Base-by-base conservation (phyloP, 2,329 filamentous ascomycete species). In the Verticillium zaregamsianum region DNA sequence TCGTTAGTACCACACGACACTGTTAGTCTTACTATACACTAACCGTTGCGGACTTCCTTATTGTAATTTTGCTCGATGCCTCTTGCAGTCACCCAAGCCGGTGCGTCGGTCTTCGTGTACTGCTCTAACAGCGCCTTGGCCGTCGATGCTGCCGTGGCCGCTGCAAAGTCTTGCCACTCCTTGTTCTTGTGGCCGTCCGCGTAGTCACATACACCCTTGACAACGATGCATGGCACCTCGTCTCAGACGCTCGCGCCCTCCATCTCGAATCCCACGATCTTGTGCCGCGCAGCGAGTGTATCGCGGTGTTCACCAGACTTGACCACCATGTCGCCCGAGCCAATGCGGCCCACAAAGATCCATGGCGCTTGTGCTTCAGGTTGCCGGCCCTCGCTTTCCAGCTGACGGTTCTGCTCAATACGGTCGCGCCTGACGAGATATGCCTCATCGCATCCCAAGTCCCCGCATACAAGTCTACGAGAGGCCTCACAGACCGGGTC, bases 121-220 rank as follows among this genome's bases (percentile, higher is more conserved):
- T 31, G n/a, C 7, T 58, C 54, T 14, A 64, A 4, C 6, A 64
- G 33, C 0, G 61, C 61, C 31, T 60, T 61, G 23, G 40, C 52
- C 2, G 55, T 72, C 39, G 73, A 74, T 64, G 77, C 76, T 0
- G 77, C 77, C 0, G 72, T 73, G 0, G 71, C 73, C 0, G 77
- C 74, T 0, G 77, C 76, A 66, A 75, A 80, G 1, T 63, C 28
- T 59, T 79, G 76, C 76, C 76, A 80, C 1, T 17, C 60, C 32
- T 76, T 73, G 49, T 68, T 72, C 65, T 77, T 76, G 65, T 79
- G 76, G 49, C 72, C 70, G 62, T 79, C 77, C 0, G 74, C 72
- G 62, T 78, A 79, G 66, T 80, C 72, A 35, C 73, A 77, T 0
- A 77, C 71, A 2, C 77, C 76, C 59, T 75, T 76, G 55, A 77